Conservation (phyloP, 2,329 filamentous ascomycete species). For the Zymoseptoria passerinii region DNA sequence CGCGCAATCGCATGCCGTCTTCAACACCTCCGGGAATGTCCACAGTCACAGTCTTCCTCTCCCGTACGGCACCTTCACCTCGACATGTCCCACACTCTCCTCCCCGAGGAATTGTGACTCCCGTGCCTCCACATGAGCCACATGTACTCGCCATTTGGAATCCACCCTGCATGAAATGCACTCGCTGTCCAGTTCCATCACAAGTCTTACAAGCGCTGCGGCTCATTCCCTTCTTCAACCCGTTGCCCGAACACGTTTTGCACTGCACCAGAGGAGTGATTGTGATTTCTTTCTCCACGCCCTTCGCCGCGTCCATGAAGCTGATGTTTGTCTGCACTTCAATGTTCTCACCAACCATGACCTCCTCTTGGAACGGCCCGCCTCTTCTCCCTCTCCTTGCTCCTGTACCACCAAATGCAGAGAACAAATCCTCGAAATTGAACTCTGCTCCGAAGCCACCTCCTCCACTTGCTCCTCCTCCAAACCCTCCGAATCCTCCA, state of each 20-base stretch:
- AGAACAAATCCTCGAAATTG: conserved; percentile 94
- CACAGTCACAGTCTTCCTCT: conserved; percentile 73
- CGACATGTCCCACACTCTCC: conserved; percentile 72
- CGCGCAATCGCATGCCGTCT: conserved; percentile 84
- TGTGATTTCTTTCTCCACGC: conserved; percentile 75
- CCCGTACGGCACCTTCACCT: conserved; percentile 76
- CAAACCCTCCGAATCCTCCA: conserved; percentile 41
- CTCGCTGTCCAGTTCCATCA: conserved; percentile 74
- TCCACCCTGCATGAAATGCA: conserved; percentile 83
- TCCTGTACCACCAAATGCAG: conserved; percentile 67
- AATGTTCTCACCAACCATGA: conserved; percentile 90
- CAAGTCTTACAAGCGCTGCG: conserved; percentile 68
- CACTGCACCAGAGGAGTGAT: conserved; percentile 77
- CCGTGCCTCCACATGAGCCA: conserved; percentile 68
- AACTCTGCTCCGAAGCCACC: conserved; percentile 66
- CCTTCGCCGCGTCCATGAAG: conserved; percentile 94
- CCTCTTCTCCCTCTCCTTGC: conserved; percentile 41
- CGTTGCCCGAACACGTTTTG: conserved; percentile 72
- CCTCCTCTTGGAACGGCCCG: conserved; percentile 68
- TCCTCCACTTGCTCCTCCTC: conserved; percentile 29
- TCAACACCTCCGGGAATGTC: conserved; percentile 95
- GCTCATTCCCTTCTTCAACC: conserved; percentile 72
- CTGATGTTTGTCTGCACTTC: conserved; percentile 88
- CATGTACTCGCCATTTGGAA: conserved; percentile 97
- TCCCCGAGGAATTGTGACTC: conserved; percentile 65